Percentiles rank a stretch among this genome's conserved stretches.
Evolutionary conservation across 768 basidiomycete genomes (phyloP).

Genomic region (Russula compacta): DNA sequence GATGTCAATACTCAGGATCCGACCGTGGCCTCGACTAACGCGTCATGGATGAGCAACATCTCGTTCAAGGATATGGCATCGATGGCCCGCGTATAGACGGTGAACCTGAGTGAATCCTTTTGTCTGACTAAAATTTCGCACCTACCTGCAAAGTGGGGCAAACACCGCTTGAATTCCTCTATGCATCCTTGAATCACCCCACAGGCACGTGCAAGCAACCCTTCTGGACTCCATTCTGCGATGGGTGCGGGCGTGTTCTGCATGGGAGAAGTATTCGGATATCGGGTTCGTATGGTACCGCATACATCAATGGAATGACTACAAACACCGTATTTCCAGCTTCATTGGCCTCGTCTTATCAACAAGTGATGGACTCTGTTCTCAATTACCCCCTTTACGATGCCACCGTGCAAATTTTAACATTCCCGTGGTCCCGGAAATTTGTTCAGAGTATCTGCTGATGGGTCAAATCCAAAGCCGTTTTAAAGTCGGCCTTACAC

Average conservation of each 20-base stretch:
- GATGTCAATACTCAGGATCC: conserved; percentile 72
- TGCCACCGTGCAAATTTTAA: conserved; percentile 52
- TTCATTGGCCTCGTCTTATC: conserved; percentile 47
- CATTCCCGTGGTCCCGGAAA: conserved; percentile 65
- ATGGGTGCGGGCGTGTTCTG: conserved; percentile 76
- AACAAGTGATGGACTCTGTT: conserved; percentile 57
- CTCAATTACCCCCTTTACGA: conserved; percentile 65
- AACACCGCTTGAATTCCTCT: background rate
- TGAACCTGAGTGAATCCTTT: conserved; percentile 19
- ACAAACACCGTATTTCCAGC: conserved; percentile 27
- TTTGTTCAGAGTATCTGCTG: conserved; percentile 43
- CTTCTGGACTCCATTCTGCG: conserved; percentile 73
- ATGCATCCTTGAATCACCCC: conserved; percentile 2
- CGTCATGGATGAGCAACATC: conserved; percentile 56
- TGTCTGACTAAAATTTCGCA: background rate
- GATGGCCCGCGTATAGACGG: conserved; percentile 86
- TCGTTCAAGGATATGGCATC: conserved; percentile 66
- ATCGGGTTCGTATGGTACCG: conserved; percentile 33
- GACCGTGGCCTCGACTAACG: conserved; percentile 51
- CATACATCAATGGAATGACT: conserved; percentile 15
- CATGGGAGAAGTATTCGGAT: conserved; percentile 72
- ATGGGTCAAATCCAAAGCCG: conserved; percentile 44
- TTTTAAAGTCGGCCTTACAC: conserved; percentile 33
- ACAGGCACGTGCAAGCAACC: conserved; percentile 55
- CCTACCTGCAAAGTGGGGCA: conserved; percentile 30